Base-by-base conservation (phyloP, 1,139 yeast genomes). In the Geotrichum histeridarum region DNA sequence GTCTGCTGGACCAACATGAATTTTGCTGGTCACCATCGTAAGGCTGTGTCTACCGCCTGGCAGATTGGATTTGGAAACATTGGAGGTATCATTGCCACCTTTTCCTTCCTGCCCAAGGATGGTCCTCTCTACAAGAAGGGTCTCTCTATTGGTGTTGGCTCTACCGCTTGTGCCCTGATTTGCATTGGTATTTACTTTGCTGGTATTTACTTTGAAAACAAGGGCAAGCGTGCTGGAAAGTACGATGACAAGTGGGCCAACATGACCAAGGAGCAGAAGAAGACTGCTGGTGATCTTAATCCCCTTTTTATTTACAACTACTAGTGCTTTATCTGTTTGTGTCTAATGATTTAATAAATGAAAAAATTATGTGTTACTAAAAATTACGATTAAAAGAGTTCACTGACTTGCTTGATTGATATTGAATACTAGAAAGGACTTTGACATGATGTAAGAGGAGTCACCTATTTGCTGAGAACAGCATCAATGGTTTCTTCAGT, bases 41-140 rank as follows among this genome's bases (percentile, higher is more conserved):
- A 84, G 61, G 76, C 86, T 37, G 84, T 84, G 27, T 88, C 86
- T 51, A 81, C 89, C 15, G 89, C 87, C 1, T 82, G 83, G 77
- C 86, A 83, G 64, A 79, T 86, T 61, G 94, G 93, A 1, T 84
- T 85, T 66, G 94, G 93, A 59, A 86, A 86, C 70, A 83, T 84
- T 65, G 94, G 94, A 59, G 94, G 93, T 64, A 86, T 86, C 64
- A 79, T 86, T 59, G 75, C 91, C 12, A 81, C 90, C 1, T 84
- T 76, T 63, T 72, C 83, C 31, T 84, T 81, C 73, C 73, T 82
- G 51, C 63, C 76, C 38, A 67, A 70, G 48, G 87, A 82, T 60
- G 78, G 86, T 35, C 89, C 89, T 18, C 71, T 68, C 35, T 84
- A 79, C 69, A 73, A 64, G 36, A 80, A 77, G 33, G 91, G 90